Conservation (phyloP, 768 basidiomycete species). For the Leucocoprinus birnbaumii region DNA sequence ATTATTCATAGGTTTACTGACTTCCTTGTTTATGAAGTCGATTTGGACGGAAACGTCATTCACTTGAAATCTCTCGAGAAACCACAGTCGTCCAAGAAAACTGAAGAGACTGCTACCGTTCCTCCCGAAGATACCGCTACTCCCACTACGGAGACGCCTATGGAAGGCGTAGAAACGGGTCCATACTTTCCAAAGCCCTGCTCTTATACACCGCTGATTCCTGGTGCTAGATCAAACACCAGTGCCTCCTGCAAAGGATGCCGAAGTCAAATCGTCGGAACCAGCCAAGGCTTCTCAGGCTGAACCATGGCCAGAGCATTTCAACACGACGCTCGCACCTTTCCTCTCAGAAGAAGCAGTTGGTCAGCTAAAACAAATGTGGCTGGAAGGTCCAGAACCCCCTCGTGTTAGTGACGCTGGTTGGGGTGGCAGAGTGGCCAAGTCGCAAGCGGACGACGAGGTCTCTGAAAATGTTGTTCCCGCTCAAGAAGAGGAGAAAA, state of each 20-base stretch:
- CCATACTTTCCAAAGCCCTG: background rate
- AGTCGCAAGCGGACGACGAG: slow-evolving; percentile 23
- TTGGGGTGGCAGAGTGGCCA: slow-evolving; percentile 56
- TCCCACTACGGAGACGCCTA: slow-evolving; percentile 19
- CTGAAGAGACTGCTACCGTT: slow-evolving; percentile 17
- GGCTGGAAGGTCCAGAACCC: slow-evolving; percentile 77
- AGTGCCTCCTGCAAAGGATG: background rate
- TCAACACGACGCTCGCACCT: slow-evolving; percentile 50
- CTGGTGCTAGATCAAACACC: slow-evolving; percentile 7
- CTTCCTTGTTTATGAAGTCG: slow-evolving; percentile 92
- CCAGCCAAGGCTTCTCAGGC: slow-evolving; percentile 12
- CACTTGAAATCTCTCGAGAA: slow-evolving; percentile 77
- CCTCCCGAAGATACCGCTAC: slow-evolving; percentile 15
- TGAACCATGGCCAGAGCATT: slow-evolving; percentile 68
- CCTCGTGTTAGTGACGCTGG: slow-evolving; percentile 73
- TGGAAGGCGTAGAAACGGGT: slow-evolving; percentile 13
- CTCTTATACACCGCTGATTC: background rate
- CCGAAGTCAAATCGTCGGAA: slow-evolving; percentile 10
- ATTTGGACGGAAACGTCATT: slow-evolving; percentile 74
- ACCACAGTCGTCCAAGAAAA: slow-evolving; percentile 56
- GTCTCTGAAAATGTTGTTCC: background rate
- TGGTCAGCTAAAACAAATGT: slow-evolving; percentile 65
- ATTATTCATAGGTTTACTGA: slow-evolving; percentile 78
- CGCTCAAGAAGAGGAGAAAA: slow-evolving; percentile 12
- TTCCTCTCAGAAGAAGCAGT: slow-evolving; percentile 66